Percentiles rank a stretch among this genome's conserved stretches.
phyloP scores from a whole-genome alignment of 805 yeast species.

The Priceomyces castillae region DNA sequence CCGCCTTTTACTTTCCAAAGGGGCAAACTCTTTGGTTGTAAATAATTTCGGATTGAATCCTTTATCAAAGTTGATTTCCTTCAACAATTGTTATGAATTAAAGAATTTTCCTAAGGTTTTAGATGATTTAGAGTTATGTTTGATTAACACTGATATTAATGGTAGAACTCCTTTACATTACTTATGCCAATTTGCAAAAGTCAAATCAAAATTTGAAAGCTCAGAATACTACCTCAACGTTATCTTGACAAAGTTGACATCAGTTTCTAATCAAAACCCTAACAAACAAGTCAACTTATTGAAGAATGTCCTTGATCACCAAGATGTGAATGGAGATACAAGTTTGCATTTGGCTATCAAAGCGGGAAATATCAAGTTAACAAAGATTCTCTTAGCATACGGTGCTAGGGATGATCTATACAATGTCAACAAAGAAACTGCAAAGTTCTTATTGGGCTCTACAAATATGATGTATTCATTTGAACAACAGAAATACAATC shows the following conservation, averaged over 20 bases:
- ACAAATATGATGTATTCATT: slow-evolving; percentile 26
- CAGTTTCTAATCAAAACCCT: slow-evolving; percentile 27
- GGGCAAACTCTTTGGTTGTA: slow-evolving; percentile 60
- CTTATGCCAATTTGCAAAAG: slow-evolving; percentile 66
- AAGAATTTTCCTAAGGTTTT: slow-evolving; percentile 77
- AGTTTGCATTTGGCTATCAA: slow-evolving; percentile 76
- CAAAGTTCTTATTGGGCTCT: slow-evolving; percentile 41
- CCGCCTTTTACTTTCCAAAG: slow-evolving; percentile 69
- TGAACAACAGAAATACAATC: background rate
- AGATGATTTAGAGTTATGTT: slow-evolving; percentile 70
- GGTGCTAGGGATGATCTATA: slow-evolving; percentile 68
- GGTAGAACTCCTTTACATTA: slow-evolving; percentile 84
- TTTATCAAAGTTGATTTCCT: slow-evolving; percentile 75
- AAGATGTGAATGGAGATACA: slow-evolving; percentile 81
- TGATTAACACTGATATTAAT: slow-evolving; percentile 71
- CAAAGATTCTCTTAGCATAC: slow-evolving; percentile 75
- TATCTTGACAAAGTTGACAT: slow-evolving; percentile 68
- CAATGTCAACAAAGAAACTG: slow-evolving; percentile 43
- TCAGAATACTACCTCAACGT: slow-evolving; percentile 81
- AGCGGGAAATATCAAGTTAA: slow-evolving; percentile 66
- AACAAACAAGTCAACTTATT: slow-evolving; percentile 58
- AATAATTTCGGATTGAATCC: slow-evolving; percentile 79
- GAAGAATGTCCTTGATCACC: slow-evolving; percentile 65
- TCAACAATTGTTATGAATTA: slow-evolving; percentile 82
- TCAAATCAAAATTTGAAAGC: slow-evolving; percentile 68